Evolutionary conservation across 805 yeast species (phyloP).

Genomic region (Jamesozyma piceae): DNA sequence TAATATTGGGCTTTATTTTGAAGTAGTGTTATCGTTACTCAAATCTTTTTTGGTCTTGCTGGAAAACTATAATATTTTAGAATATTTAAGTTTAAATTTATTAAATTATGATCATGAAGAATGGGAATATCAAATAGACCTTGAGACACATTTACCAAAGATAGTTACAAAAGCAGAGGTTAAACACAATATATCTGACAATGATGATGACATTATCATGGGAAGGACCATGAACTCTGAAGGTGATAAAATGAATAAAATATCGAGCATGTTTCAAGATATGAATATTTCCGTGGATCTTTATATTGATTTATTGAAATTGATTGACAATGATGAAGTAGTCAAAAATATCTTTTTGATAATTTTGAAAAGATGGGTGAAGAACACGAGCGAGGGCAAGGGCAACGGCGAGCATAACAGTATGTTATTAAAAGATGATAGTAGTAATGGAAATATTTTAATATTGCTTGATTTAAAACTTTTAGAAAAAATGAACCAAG

Average conservation of each 20-base stretch:
- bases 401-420: not conserved
- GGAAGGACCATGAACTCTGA: not conserved
- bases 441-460: conserved; percentile 38
- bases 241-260: conserved; percentile 5
- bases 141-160: conserved; percentile 32
- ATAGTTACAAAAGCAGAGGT: conserved; percentile 13
- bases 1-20: conserved; percentile 18
- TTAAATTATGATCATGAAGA: conserved; percentile 29
- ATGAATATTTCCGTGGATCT: conserved; percentile 38
- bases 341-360: conserved; percentile 40
- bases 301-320: conserved; percentile 37
- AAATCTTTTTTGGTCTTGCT: conserved; percentile 29
- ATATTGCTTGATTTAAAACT: conserved; percentile 53
- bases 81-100: conserved; percentile 24
- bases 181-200: no score
- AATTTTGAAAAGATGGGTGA: conserved; percentile 55
- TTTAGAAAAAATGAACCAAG: conserved; percentile 50
- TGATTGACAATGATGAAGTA: conserved; percentile 38
- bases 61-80: conserved; percentile 20
- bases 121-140: conserved; percentile 30
- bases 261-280: conserved; percentile 31
- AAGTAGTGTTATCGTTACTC: conserved; percentile 27
- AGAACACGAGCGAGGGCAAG: conserved; percentile 3
- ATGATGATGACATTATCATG: not conserved
- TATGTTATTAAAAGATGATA: not conserved